A percentile compares a stretch with the other conserved stretches of the same genome.
Conservation (phyloP, 1,139 yeast genomes). For the Yamadazyma kanchanaburiensis region DNA sequence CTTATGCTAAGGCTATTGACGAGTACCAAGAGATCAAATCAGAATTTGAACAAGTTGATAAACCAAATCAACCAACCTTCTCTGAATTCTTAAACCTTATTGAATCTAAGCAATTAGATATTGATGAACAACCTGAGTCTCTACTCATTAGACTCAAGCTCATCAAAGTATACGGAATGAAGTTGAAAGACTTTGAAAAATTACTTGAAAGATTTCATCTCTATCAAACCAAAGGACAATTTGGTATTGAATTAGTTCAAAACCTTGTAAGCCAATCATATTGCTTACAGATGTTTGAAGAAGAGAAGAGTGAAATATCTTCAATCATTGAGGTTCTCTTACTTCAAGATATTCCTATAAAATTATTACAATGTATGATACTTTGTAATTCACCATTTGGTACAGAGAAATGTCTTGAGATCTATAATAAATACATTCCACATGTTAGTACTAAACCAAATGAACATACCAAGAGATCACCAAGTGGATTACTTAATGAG, state of each 20-base stretch:
- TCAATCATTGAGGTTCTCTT: constrained; percentile 47
- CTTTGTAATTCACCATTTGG: constrained; percentile 45
- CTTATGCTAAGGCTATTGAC: constrained; percentile 1
- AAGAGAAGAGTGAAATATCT: constrained; percentile 26
- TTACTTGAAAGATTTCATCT: constrained; percentile 30
- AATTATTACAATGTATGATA: constrained; percentile 43
- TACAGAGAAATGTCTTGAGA: constrained; percentile 40
- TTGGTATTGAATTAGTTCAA: constrained; percentile 35
- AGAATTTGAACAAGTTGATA: too few species aligned
- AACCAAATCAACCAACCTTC: background rate
- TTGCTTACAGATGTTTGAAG: constrained; percentile 39
- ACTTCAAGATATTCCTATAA: constrained; percentile 31
- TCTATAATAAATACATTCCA: constrained; percentile 51
- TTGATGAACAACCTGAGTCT: constrained; percentile 21
- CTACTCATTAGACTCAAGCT: constrained; percentile 24
- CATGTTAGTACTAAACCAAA: constrained; percentile 35
- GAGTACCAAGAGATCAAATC: constrained; percentile 4
- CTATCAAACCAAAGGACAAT: constrained; percentile 34
- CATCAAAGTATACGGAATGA: constrained; percentile 37
- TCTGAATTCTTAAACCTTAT: constrained; percentile 15
- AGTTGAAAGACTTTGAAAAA: constrained; percentile 23
- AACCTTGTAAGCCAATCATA: constrained; percentile 25
- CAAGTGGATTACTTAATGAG: constrained; percentile 50
- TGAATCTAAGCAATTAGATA: constrained; percentile 22
- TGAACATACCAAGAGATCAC: constrained; percentile 31